A percentile compares a stretch with the other conserved stretches of the same genome.
phyloP scores from a whole-genome alignment of 345 rosid genomes.

The Ceriops zippeliana region DNA sequence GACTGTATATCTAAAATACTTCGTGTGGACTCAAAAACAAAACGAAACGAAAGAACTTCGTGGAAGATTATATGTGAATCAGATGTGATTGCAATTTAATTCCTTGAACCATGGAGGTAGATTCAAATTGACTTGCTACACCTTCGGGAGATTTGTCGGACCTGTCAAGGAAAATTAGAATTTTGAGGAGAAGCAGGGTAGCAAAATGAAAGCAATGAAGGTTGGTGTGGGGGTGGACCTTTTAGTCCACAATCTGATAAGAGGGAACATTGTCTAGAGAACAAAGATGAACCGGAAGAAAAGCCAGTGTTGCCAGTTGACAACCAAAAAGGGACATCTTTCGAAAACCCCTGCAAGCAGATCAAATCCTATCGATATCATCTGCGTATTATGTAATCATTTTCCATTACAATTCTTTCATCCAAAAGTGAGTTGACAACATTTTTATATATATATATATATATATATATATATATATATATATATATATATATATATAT shows the following conservation, averaged over 20 bases:
- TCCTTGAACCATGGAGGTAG: no score
- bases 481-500: not conserved
- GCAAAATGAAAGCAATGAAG: not conserved
- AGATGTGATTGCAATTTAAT: no score
- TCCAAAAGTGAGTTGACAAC: conserved; percentile 7
- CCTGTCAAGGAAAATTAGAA: not conserved
- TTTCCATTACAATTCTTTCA: not conserved
- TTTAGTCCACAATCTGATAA: conserved; percentile 23
- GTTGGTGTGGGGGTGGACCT: conserved; percentile 28
- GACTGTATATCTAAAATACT: not conserved
- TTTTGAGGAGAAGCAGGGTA: not conserved
- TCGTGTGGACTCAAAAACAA: no score
- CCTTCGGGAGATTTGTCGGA: no score
- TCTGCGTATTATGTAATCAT: not conserved
- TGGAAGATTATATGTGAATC: no score
- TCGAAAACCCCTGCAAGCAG: not conserved
- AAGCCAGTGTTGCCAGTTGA: conserved; percentile 5
- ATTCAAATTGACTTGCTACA: no score
- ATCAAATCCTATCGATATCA: not conserved
- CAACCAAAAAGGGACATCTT: not conserved
- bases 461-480: not conserved
- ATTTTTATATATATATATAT: not conserved
- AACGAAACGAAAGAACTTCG: no score
- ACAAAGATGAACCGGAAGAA: not conserved
- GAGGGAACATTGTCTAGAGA: not conserved